Evolutionary conservation across 2,329 filamentous ascomycete species (phyloP), one percentile per base, ranked within the genome.

Genomic region (Apiospora marii): DNA sequence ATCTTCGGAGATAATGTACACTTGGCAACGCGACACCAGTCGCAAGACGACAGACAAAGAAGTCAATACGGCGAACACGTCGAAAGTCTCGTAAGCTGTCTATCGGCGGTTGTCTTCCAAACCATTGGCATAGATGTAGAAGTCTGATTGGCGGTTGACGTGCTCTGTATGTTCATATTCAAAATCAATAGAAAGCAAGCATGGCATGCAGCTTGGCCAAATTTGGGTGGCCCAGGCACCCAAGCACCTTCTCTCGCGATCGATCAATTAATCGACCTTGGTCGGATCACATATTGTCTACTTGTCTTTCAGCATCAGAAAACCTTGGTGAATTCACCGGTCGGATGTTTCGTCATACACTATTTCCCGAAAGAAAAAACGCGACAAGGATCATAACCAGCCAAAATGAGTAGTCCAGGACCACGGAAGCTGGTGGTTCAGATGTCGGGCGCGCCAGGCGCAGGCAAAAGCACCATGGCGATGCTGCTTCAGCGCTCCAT

Each of bases 401-500:
- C 22, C 41, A 68, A 19, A 13, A 68, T 68, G 67, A 48, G 12
- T n/a, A 30, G 30, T n/a, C 19, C 46, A 49, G 3, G 1, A 8
- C 27, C 51, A 51, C 64, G 61, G 71, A 76, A 74, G 37, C 58
- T 78, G 12, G 68, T 80, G 53, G 77, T 80, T 67, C 81, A 83
- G 64, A 83, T 84, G 80, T 82, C 82, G 2, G 82, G 82, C 6
- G 81, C 81, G 7, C 82, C 83, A 2, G 82, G 83, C 12, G 81
- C 81, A 12, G 82, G 82, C 0, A 84, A 84, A 72, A 83, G 80
- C 75, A 83, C 82, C 1, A 70, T 81, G 19, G 80, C 82, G 2
- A 76, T 70, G 14, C 74, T 80, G 0, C 77, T 84, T 0, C 72
- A 74, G 8, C 73, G 72, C 16, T 75, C 76, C 0, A 76, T 82